Evolutionary conservation across 2,329 filamentous ascomycete genomes (phyloP).

Genomic region (Ambrosiella beaveri): DNA sequence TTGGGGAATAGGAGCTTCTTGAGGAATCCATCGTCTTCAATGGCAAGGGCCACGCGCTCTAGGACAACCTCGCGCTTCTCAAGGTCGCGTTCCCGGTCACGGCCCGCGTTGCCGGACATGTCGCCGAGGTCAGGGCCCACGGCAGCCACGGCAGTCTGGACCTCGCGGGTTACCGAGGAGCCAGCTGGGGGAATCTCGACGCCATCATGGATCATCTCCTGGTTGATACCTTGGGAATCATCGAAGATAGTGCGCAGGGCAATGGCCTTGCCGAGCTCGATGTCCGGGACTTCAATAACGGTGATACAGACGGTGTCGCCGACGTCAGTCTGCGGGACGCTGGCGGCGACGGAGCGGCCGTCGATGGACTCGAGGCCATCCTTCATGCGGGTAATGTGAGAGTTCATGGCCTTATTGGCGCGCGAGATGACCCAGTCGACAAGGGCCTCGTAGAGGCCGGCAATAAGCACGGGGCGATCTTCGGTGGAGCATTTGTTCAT

Average conservation of each 20-base stretch:
- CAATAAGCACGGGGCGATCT: constrained; percentile 67
- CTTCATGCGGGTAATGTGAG: constrained; percentile 50
- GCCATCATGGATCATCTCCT: constrained; percentile 93
- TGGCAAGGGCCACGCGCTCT: constrained; percentile 70
- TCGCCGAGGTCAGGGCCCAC: constrained; percentile 67
- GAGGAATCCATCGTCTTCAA: constrained; percentile 68
- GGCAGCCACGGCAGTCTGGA: constrained; percentile 63
- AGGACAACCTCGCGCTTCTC: constrained; percentile 71
- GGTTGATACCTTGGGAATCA: constrained; percentile 79
- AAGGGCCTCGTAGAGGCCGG: constrained; percentile 77
- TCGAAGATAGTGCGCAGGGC: constrained; percentile 84
- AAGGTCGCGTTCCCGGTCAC: constrained; percentile 59
- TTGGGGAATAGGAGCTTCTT: constrained; percentile 67
- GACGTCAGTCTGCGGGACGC: constrained; percentile 40
- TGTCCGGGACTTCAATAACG: constrained; percentile 68
- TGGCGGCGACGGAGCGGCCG: constrained; percentile 30
- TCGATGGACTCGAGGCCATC: constrained; percentile 52
- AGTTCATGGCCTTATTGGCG: constrained; percentile 69
- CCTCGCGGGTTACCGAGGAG: constrained; percentile 73
- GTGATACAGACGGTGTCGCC: constrained; percentile 77
- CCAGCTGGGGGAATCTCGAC: constrained; percentile 56
- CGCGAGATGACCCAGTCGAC: constrained; percentile 89
- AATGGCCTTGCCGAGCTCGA: constrained; percentile 69
- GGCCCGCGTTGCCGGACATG: constrained; percentile 44
- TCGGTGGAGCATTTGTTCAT: constrained; percentile 63